A percentile compares a stretch with the other conserved stretches of the same genome.
Evolutionary conservation across 164 flowering plant genomes (phyloP).

Genomic region (Vitis riparia): DNA sequence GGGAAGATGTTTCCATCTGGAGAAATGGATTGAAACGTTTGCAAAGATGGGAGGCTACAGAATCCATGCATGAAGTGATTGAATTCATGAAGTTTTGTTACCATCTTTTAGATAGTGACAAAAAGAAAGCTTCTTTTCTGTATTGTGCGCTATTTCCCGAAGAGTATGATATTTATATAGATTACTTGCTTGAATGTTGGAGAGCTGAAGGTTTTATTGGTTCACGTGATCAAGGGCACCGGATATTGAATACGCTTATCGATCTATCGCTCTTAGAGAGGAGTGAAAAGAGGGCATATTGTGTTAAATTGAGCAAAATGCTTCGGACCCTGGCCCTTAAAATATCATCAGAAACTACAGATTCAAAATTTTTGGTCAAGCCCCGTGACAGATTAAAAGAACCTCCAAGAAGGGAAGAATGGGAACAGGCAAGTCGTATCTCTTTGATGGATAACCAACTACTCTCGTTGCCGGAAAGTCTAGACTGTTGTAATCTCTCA

Average conservation of each 20-base stretch:
- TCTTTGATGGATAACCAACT: slow-evolving; percentile 1
- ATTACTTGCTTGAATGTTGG: slow-evolving; percentile 16
- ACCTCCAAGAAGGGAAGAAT: not conserved
- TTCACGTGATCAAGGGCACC: not conserved
- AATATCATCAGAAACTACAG: not conserved
- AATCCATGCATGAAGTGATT: slow-evolving; percentile 9
- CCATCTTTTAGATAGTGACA: not conserved
- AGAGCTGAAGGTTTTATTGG: slow-evolving; percentile 5
- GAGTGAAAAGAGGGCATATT: not conserved
- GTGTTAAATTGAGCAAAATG: not conserved
- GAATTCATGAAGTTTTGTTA: slow-evolving; percentile 11
- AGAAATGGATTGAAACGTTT: slow-evolving; percentile 3
- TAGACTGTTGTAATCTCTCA: not conserved
- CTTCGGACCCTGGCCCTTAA: not conserved
- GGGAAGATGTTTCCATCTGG: not conserved
- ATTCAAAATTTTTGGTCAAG: not conserved
- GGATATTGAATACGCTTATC: not conserved
- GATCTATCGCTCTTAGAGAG: not conserved
- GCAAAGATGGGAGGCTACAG: not conserved
- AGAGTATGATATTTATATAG: slow-evolving; percentile 1
- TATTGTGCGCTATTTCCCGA: slow-evolving; percentile 9
- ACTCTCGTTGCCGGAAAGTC: not conserved
- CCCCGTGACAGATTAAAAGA: not conserved
- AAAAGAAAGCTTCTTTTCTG: slow-evolving; percentile 4
- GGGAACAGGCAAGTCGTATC: slow-evolving; percentile 6